Evolutionary conservation across 116 monocot genomes (phyloP).

Genomic region (Dioscorea cayenensis): DNA sequence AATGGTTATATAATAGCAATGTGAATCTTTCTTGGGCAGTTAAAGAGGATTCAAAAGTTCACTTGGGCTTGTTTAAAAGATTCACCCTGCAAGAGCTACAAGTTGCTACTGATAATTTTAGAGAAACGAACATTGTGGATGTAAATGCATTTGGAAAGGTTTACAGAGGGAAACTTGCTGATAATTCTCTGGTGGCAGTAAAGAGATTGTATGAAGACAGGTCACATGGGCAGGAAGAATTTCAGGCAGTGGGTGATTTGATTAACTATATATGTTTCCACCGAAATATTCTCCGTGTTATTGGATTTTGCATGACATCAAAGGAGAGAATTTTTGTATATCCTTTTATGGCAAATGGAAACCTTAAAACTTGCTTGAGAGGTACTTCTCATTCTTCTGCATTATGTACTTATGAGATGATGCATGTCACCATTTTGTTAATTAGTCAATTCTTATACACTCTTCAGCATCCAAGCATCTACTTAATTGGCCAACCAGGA

Average conservation of each 20-base stretch:
- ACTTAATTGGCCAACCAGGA: conserved; percentile 34
- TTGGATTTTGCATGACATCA: conserved; percentile 88
- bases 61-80: conserved; percentile 80
- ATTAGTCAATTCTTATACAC: no score
- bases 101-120: conserved; percentile 86
- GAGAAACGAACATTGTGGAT: conserved; percentile 70
- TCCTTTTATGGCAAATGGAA: conserved; percentile 90
- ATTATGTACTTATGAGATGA: background rate
- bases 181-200: conserved; percentile 84
- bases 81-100: conserved; percentile 85
- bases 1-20: no score
- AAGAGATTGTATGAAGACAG: conserved; percentile 46
- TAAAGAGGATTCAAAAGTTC: conserved; percentile 84
- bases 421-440: no score
- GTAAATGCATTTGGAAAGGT: conserved; percentile 87
- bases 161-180: conserved; percentile 78
- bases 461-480: conserved; percentile 19
- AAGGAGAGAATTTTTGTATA: conserved; percentile 79
- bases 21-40: conserved; percentile 22
- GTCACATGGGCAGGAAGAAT: no score
- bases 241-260: conserved; percentile 89
- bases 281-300: conserved; percentile 63
- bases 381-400: conserved; percentile 23
- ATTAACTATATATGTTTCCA: conserved; percentile 78
- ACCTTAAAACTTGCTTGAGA: conserved; percentile 84